A percentile compares a stretch with the other conserved stretches of the same genome.
Evolutionary conservation across 148 eudicot species (phyloP).

Genomic region (Arbutus unedo): DNA sequence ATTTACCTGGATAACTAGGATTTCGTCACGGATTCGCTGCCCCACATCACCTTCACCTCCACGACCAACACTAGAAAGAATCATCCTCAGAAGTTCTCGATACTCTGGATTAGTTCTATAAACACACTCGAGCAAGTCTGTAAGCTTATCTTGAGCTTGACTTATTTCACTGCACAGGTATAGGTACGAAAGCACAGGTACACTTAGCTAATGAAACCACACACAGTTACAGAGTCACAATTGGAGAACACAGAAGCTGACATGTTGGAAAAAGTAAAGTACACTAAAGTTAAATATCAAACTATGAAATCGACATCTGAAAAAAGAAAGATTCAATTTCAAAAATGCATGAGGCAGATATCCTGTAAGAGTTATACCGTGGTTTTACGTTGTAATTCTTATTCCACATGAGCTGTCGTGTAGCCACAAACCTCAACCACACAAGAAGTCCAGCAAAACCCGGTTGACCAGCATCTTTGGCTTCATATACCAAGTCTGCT

Average conservation of each 20-base stretch:
- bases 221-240: not conserved
- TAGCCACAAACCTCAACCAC: slow-evolving; percentile 99
- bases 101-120: slow-evolving; percentile 60
- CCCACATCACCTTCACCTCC: slow-evolving; percentile 99
- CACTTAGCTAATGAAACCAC: not conserved
- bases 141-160: slow-evolving; percentile 94
- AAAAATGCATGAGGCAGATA: not conserved
- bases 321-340: not conserved
- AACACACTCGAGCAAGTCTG: slow-evolving; percentile 75
- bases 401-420: slow-evolving; percentile 97
- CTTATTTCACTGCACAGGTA: slow-evolving; percentile 81
- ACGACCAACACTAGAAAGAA: slow-evolving; percentile 93
- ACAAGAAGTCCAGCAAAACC: slow-evolving; percentile 96
- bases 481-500: slow-evolving; percentile 82
- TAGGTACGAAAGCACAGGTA: not conserved
- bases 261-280: not conserved
- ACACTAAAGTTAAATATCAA: too few species aligned
- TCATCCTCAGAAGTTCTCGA: slow-evolving; percentile 75
- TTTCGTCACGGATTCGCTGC: slow-evolving; percentile 97
- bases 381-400: slow-evolving; percentile 98
- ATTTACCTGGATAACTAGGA: slow-evolving; percentile 83
- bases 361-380: slow-evolving; percentile 47
- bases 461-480: slow-evolving; percentile 68
- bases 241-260: not conserved
- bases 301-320: not conserved